Base-by-base conservation (phyloP, 768 basidiomycete species). In the Leccinum olivaceopallidum region DNA sequence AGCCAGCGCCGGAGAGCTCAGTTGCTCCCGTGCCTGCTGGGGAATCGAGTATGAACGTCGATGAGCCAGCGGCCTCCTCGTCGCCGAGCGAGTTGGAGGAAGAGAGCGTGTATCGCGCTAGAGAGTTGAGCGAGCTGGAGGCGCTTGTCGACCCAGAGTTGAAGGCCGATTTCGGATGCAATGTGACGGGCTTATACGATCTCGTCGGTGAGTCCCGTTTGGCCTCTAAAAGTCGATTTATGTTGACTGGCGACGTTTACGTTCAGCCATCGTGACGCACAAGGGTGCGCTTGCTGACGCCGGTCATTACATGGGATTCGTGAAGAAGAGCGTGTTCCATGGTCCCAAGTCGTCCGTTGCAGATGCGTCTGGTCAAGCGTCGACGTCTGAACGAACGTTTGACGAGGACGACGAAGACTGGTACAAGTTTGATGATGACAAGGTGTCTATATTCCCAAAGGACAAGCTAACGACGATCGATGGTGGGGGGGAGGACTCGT, bases 351-450 rank as follows among this genome's bases (percentile, higher is more conserved):
- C 57, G 52, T 36, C 50, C 0, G 55, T 36, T 14, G 56, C 59
- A 10, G 51, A 55, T 26, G 55, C 55, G 0, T 47, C 66, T 12
- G 59, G 20, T 30, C 39, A 63, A 24, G 60, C 56, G 18, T 61
- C 69, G 20, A 55, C 53, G 20, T 56, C 64, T 20, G 68, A 63
- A 13, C 53, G 67, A 26, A 59, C 63, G 20, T 67, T 67, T 51
- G 80, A 80, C 59, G 73, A 87, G 53, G 85, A 86, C 50, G 87
- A 92, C 53, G 88, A 90, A 62, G 89, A 90, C 69, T 92, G 96
- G 96, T 92, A 90, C 78, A 96, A 95, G 77, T 98, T 95, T 69
- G 96, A 98, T 68, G 95, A 98, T 66, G 94, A 96, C 64, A 96
- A 94, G 76, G 95, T 93, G 42, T 89, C 92, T 18, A 65, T 88